Conservation (phyloP, 2,329 filamentous ascomycete species). For the Tolypocladium ovalisporum region DNA sequence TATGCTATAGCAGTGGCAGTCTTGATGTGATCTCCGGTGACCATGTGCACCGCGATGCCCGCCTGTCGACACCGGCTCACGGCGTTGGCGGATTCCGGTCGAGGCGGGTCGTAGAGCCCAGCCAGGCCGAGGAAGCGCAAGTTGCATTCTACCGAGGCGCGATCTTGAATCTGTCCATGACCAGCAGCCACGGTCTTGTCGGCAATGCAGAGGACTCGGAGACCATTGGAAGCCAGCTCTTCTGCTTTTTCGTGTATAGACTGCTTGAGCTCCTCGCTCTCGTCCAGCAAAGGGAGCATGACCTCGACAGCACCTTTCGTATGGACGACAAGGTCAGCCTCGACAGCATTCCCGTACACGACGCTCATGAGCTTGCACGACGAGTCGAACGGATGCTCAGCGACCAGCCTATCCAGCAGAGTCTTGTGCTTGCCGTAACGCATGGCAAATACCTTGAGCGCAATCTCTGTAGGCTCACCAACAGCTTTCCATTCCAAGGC, state of each 20-base stretch:
- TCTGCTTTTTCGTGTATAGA: constrained; percentile 39
- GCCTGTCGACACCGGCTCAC: constrained; percentile 48
- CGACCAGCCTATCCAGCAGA: constrained; percentile 35
- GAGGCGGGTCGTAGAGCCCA: constrained; percentile 63
- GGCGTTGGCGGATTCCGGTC: constrained; percentile 52
- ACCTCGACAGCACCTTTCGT: constrained; percentile 49
- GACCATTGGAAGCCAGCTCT: constrained; percentile 48
- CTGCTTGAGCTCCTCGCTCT: constrained; percentile 33
- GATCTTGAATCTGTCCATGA: constrained; percentile 29
- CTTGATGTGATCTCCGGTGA: constrained; percentile 58
- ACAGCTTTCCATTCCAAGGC: constrained; percentile 43
- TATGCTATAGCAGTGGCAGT: constrained; percentile 56
- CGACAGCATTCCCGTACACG: constrained; percentile 36
- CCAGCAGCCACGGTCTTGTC: constrained; percentile 30
- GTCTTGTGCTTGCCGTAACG: constrained; percentile 47
- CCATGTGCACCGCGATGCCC: constrained; percentile 57
- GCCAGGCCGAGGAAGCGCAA: constrained; percentile 59
- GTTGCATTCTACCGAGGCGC: constrained; percentile 41
- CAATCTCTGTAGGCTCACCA: constrained; percentile 63
- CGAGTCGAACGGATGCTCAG: constrained; percentile 64
- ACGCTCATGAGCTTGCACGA: constrained; percentile 67
- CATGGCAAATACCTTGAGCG: constrained; percentile 62
- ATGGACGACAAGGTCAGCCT: constrained; percentile 31
- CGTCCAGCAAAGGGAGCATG: constrained; percentile 40
- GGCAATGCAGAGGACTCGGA: constrained; percentile 59